phyloP scores from a whole-genome alignment of 2,329 filamentous ascomycete genomes.

The Cephalotrichum gorgonifer region DNA sequence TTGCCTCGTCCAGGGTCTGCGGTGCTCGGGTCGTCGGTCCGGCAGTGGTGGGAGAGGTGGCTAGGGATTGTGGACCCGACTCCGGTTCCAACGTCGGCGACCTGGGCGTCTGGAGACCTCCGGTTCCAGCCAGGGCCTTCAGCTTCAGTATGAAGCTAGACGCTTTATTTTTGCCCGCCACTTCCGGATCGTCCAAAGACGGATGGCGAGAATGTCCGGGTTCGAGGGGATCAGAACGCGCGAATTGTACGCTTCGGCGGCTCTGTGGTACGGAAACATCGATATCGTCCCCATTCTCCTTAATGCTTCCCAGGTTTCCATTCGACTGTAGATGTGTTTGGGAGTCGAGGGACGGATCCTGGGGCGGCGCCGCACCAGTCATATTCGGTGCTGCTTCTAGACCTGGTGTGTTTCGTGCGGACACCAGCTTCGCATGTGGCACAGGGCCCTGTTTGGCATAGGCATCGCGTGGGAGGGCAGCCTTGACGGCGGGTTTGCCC shows the following conservation, averaged over 20 bases:
- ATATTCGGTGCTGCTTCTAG: background rate
- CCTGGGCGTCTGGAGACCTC: slow-evolving; percentile 35
- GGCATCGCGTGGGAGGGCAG: background rate
- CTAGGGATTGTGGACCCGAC: slow-evolving; percentile 26
- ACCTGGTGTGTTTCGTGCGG: background rate
- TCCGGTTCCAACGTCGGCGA: slow-evolving; percentile 14
- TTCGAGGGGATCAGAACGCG: slow-evolving; percentile 41
- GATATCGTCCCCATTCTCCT: background rate
- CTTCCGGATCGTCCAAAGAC: slow-evolving; percentile 58
- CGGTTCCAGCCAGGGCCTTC: slow-evolving; percentile 56
- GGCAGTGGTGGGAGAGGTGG: slow-evolving; percentile 36
- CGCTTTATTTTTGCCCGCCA: slow-evolving; percentile 43
- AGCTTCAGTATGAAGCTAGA: slow-evolving; percentile 69
- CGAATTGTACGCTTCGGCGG: slow-evolving; percentile 67
- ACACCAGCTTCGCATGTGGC: slow-evolving; percentile 1
- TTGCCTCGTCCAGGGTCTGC: slow-evolving; percentile 39
- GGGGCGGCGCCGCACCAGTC: background rate
- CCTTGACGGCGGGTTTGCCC: background rate
- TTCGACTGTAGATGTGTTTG: background rate
- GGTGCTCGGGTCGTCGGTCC: slow-evolving; percentile 24
- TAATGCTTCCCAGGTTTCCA: background rate
- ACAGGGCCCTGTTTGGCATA: background rate
- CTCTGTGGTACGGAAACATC: background rate
- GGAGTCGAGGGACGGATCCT: background rate
- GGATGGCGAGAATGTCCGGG: slow-evolving; percentile 48